phyloP scores from a whole-genome alignment of 2,329 filamentous ascomycete genomes.

The Xylariaceae sp. region DNA sequence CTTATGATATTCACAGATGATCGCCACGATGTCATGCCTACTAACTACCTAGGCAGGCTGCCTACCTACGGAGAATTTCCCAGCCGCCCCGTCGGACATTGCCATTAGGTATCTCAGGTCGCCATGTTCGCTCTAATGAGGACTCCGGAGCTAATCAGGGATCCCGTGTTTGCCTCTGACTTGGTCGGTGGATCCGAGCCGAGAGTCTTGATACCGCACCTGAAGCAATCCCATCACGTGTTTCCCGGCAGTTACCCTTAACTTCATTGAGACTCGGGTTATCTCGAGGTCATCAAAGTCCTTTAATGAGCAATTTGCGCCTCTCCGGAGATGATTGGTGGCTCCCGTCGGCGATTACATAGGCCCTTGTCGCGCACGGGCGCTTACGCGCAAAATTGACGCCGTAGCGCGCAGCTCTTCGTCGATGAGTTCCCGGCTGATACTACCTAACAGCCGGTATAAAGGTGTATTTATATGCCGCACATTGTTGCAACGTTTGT shows the following conservation, averaged over 20 bases:
- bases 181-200: not conserved
- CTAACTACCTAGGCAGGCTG: too few species aligned
- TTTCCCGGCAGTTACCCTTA: not conserved
- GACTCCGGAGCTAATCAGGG: not conserved
- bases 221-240: not conserved
- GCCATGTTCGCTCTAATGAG: not conserved
- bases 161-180: not conserved
- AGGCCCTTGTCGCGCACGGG: constrained; percentile 11
- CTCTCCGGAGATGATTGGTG: constrained; percentile 8
- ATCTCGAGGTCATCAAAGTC: not conserved
- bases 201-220: not conserved
- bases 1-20: not conserved
- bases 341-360: constrained; percentile 8
- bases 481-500: not conserved
- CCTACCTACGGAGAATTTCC: not conserved
- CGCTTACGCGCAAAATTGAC: constrained; percentile 13
- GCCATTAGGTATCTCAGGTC: not conserved
- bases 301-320: constrained; percentile 5
- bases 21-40: not conserved
- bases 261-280: constrained; percentile 14
- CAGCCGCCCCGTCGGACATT: not conserved
- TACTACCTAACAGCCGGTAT: too few species aligned
- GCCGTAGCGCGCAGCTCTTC: constrained; percentile 6
- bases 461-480: too few species aligned
- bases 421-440: not conserved